Base-by-base conservation (phyloP, 2,329 filamentous ascomycete species). In the Pochonia chlamydosporia region DNA sequence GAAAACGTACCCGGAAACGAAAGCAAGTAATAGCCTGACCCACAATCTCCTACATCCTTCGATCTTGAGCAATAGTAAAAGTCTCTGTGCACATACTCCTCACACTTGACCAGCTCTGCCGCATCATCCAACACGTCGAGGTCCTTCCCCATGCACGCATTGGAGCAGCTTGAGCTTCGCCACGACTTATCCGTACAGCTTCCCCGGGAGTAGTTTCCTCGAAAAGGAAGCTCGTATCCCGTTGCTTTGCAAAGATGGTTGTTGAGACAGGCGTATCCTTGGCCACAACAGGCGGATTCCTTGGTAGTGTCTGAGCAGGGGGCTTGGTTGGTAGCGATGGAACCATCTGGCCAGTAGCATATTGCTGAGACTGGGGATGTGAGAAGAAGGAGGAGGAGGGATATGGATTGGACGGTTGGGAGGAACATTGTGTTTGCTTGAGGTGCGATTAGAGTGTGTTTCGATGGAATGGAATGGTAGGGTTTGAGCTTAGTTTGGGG, bases 201-300 rank as follows among this genome's bases (percentile, higher is more conserved):
- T 9, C 63, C 64, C 7, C 66, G 60, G 3, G 63, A 59, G 21
- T 55, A 65, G 6, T 51, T 44, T 5, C 54, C 54, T 1, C 47
- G 44, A 42, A 57, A 54, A 18, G 52, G 46, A 9, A 60, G 35
- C 44, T 58, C 54, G 5, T 55, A 43, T 1, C 51, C 61, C 1
- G 59, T 62, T 4, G 61, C 54, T 53, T 55, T 48, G 51, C 66
- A 69, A 5, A 69, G 52, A 23, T 54, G 55, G 49, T 65, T 66
- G 25, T 56, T 61, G 3, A 66, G 52, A 47, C 66, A 69, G 1
- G 64, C 65, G 40, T 62, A 67, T 7, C 62, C 63, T n/a, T 59
- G 57, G 3, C 62, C 63, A 47, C 65, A 68, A 51, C 65, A 68
- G 1, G 56, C 50, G 0, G 65, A 60, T 24, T 63, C 51, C 2